Evolutionary conservation across 352 stramenopile genomes (phyloP), one percentile per base, ranked within the genome.

Genomic region (Globisporangium cystogenes): DNA sequence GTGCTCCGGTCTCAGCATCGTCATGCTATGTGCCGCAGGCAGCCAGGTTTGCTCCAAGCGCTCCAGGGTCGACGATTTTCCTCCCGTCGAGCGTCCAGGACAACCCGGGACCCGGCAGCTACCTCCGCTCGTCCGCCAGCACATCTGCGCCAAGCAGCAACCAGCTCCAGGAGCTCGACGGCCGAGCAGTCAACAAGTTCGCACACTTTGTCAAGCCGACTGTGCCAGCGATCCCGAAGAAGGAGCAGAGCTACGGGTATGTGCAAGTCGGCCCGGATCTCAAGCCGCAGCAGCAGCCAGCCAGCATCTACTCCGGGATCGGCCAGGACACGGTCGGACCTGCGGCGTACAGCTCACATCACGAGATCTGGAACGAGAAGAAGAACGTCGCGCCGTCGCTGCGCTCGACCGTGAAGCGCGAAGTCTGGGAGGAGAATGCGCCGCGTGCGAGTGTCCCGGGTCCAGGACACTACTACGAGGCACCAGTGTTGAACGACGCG

Each of bases 181-280:
- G 35, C 12, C 39, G 58, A 27, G 21, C 53, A 35, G 24, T 44
- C 48, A 60, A 56, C 44, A 72, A 76, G 33, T 77, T 80, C 27
- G 65, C 68, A 18, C 67, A 76, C 31, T 62, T 81, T 7, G 31
- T 82, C n/a, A 82, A 83, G 43, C 70, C 71, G 1, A 81, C 74
- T 4, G 76, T 76, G 4, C 81, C 81, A 14, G 74, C 81, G 10
- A 91, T 91, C 47, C 81, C 81, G 3, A 74, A 75, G 44, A 82
- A 76, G 48, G 76, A 86, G 12, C 81, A 91, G 55, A 86, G 78
- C 48, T 89, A 87, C 54, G 81, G 81, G 11, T 90, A 91, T 60
- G 55, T 82, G 12, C 61, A 72, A 29, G 68, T 66, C 24, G 55
- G 80, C 42, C 21, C 59, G 6, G 66, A 81, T 10, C 64, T 89